Evolutionary conservation across 2,329 filamentous ascomycete genomes (phyloP).

Genomic region (Sarocladiaceae sp.): DNA sequence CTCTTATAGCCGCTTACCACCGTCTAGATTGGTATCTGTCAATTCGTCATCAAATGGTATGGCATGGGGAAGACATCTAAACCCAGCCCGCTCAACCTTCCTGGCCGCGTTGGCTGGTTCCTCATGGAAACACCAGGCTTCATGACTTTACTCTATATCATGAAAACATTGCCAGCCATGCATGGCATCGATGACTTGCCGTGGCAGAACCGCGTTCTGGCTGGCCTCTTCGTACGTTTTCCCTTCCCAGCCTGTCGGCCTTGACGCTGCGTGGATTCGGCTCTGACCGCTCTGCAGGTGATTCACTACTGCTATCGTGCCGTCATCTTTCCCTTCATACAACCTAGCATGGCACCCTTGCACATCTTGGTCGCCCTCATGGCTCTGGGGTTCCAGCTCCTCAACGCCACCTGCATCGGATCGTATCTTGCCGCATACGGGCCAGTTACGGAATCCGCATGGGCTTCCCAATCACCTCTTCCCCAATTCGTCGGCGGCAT

Average conservation of each 20-base stretch:
- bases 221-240: conserved; percentile 52
- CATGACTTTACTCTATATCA: conserved; percentile 70
- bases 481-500: conserved; percentile 57
- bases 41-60: conserved; percentile 77
- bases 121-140: conserved; percentile 82
- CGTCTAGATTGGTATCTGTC: conserved; percentile 56
- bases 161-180: conserved; percentile 58
- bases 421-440: conserved; percentile 81
- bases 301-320: conserved; percentile 92
- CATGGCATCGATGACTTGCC: conserved; percentile 56
- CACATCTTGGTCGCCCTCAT: conserved; percentile 60
- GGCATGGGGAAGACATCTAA: conserved; percentile 89
- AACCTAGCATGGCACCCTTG: conserved; percentile 90
- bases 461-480: conserved; percentile 33
- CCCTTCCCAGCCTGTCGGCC: conserved; percentile 14
- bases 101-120: conserved; percentile 80
- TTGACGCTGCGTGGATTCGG: conserved; percentile 4
- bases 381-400: conserved; percentile 68
- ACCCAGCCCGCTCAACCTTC: conserved; percentile 70
- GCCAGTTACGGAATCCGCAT: conserved; percentile 50
- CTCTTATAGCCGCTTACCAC: no score
- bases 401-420: conserved; percentile 72
- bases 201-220: conserved; percentile 73
- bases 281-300: conserved; percentile 36
- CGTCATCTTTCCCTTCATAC: conserved; percentile 71